Evolutionary conservation across 495 filamentous ascomycete species (phyloP).

Genomic region (Aspergillus hancockii): DNA sequence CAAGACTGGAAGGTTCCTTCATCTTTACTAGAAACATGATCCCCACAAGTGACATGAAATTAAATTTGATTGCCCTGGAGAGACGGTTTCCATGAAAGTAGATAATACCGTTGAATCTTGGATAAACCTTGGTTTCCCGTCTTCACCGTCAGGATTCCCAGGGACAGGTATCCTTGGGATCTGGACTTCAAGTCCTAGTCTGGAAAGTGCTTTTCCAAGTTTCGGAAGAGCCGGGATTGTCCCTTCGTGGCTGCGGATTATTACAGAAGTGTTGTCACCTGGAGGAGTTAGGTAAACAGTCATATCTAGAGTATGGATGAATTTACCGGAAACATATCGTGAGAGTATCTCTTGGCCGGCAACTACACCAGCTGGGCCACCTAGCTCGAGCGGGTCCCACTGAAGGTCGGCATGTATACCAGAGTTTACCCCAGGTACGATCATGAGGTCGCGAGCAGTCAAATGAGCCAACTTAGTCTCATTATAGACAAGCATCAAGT

Average conservation of each 20-base stretch:
- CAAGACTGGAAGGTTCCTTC: conserved; percentile 1
- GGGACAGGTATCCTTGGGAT: conserved; percentile 65
- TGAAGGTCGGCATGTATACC: conserved; percentile 65
- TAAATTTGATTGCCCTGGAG: conserved; percentile 14
- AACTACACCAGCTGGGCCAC: conserved; percentile 57
- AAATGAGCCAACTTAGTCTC: conserved; percentile 73
- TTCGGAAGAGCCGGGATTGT: conserved; percentile 73
- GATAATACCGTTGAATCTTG: conserved; percentile 72
- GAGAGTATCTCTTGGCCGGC: conserved; percentile 75
- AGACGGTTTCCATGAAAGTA: conserved; percentile 25
- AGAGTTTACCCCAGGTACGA: conserved; percentile 70
- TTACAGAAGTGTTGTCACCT: conserved; percentile 78
- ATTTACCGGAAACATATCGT: conserved; percentile 78
- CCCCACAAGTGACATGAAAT: conserved; percentile 11
- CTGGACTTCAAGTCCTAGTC: conserved; percentile 64
- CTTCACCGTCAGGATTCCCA: conserved; percentile 40
- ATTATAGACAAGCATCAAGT: conserved; percentile 74
- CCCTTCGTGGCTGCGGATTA: conserved; percentile 63
- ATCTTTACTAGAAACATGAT: conserved; percentile 6
- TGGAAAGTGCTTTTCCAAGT: conserved; percentile 71
- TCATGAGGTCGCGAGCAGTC: conserved; percentile 56
- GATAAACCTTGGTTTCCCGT: conserved; percentile 67
- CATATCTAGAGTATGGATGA: neutral
- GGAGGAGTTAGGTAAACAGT: neutral
- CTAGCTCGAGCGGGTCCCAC: conserved; percentile 68